phyloP scores from a whole-genome alignment of 192 early-diverging fungal genomes.

The Coemansia sp. region DNA sequence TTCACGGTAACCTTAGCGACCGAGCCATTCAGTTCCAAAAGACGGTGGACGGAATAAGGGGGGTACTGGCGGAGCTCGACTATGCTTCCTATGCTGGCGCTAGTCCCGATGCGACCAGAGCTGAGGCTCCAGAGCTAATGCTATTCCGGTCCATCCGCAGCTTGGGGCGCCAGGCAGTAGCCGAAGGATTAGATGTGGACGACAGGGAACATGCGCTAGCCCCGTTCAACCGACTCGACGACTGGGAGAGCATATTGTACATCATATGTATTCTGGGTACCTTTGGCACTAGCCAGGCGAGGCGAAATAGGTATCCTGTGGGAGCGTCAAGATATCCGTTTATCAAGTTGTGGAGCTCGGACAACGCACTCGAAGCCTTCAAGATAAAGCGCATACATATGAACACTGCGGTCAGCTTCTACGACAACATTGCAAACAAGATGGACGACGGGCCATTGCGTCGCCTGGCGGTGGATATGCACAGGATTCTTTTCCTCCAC shows the following conservation, averaged over 20 bases:
- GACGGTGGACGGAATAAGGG: not conserved
- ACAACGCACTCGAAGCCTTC: too few species aligned
- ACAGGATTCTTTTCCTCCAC: not conserved
- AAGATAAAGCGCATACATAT: not conserved
- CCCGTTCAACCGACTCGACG: not conserved
- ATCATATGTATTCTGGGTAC: not conserved
- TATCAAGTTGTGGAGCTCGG: not conserved
- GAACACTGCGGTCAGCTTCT: not conserved
- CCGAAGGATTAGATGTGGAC: too few species aligned
- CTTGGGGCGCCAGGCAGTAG: not conserved
- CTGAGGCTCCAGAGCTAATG: not conserved
- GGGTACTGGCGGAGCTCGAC: not conserved
- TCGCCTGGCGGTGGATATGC: not conserved
- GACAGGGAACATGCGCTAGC: too few species aligned
- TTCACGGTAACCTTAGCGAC: not conserved
- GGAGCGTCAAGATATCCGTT: accelerated
- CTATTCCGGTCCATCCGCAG: conserved; percentile 32
- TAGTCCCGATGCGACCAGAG: too few species aligned
- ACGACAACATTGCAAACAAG: not conserved
- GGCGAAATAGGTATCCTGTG: not conserved
- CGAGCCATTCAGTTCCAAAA: not conserved
- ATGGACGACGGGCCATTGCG: not conserved
- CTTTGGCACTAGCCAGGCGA: not conserved
- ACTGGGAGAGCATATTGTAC: not conserved
- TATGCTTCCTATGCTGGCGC: not conserved